These are phyloP conservation scores for Effrenium voratum DNA, from an alignment of 73 alveolate species.

Conservation along the genomic window DNA sequence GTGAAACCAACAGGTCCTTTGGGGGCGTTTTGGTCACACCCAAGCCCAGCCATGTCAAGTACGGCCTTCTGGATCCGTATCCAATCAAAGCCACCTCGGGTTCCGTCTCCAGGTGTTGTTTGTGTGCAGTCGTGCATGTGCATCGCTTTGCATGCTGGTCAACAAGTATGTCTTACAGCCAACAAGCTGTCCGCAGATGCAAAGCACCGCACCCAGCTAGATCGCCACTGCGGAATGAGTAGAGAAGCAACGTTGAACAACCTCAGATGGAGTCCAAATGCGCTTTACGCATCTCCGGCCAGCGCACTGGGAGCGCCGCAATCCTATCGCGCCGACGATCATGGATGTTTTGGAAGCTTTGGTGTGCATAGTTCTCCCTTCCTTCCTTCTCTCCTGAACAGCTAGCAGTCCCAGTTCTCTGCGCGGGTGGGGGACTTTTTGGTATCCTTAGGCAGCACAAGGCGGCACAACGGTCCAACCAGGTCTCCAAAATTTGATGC, in stretches of 20 bases:
- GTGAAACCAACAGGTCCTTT: no score
- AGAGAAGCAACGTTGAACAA: conserved; percentile 22
- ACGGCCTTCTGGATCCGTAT: conserved; percentile 65
- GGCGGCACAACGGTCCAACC: neutral
- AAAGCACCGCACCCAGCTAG: conserved; percentile 39
- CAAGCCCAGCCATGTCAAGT: neutral
- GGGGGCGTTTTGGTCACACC: neutral
- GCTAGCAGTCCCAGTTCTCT: neutral
- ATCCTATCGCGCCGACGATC: neutral
- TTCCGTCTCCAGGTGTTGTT: no score
- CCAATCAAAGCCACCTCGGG: conserved; percentile 59
- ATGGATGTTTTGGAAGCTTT: conserved; percentile 58
- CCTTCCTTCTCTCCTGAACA: conserved; percentile 73
- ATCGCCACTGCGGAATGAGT: conserved; percentile 61
- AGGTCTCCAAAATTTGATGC: neutral
- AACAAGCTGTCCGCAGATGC: neutral
- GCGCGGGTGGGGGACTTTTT: neutral
- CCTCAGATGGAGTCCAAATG: neutral
- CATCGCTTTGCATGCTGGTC: neutral
- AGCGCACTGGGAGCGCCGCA: neutral
- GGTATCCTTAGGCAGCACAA: neutral
- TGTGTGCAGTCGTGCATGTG: no score
- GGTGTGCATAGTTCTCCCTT: conserved; percentile 75
- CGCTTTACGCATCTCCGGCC: neutral
- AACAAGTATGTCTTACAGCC: neutral